Evolutionary conservation across 441 rosid genomes (phyloP).

Genomic region (Populus hybrid): DNA sequence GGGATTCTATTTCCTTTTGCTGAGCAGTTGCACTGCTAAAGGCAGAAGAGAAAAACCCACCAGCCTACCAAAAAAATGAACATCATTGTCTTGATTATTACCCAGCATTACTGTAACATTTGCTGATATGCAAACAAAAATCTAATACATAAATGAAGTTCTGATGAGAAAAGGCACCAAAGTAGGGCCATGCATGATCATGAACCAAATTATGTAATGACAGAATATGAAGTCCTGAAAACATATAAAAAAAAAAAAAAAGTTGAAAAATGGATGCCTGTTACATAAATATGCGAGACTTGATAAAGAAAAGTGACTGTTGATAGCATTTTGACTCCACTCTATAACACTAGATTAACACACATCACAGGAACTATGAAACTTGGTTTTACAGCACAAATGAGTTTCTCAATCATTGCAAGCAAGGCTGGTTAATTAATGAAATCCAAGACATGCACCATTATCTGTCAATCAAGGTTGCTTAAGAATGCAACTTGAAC

Average conservation of each 20-base stretch:
- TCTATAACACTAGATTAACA: no score
- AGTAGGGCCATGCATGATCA: background rate
- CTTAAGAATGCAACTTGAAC: no score
- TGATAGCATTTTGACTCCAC: background rate
- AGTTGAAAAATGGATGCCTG: background rate
- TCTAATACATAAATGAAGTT: background rate
- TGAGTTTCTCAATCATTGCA: background rate
- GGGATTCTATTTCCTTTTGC: conserved; percentile 64
- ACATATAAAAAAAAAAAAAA: background rate
- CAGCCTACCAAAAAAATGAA: conserved; percentile 47
- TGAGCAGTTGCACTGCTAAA: conserved; percentile 58
- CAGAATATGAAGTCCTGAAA: background rate
- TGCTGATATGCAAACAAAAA: background rate
- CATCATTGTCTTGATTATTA: background rate
- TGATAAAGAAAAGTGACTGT: background rate
- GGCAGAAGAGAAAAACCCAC: conserved; percentile 69
- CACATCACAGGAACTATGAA: background rate
- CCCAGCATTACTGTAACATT: no score
- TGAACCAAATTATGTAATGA: background rate
- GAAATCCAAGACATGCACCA: background rate
- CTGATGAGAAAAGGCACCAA: background rate
- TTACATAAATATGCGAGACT: background rate
- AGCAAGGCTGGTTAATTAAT: background rate
- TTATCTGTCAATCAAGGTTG: no score
- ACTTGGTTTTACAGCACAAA: background rate